A percentile compares a stretch with the other conserved stretches of the same genome.
Evolutionary conservation across 371 early-diverging fungal species (phyloP).

Genomic region (Circinella minor): DNA sequence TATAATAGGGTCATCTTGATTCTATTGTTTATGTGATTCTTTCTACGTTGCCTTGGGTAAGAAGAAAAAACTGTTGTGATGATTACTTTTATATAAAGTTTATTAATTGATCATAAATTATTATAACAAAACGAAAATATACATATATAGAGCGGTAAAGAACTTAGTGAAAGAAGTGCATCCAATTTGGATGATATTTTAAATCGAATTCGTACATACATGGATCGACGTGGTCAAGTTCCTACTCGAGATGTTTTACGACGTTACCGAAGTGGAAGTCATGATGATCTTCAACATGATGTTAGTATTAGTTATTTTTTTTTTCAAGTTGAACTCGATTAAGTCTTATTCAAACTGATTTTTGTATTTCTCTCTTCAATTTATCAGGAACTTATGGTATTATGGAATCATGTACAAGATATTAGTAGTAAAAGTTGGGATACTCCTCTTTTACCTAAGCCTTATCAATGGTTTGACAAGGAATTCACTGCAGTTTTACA

Average conservation of each 20-base stretch:
- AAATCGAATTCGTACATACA: conserved; percentile 64
- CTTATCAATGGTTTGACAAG: conserved; percentile 60
- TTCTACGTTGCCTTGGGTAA: conserved; percentile 80
- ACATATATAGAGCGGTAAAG: conserved; percentile 47
- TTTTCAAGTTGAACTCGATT: neutral
- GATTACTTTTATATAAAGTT: too few species aligned
- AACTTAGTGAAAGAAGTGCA: conserved; percentile 58
- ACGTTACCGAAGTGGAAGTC: conserved; percentile 54
- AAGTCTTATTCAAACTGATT: neutral
- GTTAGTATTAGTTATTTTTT: conserved; percentile 38
- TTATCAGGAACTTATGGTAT: conserved; percentile 61
- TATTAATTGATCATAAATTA: neutral
- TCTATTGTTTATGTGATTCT: conserved; percentile 75
- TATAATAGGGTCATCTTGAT: conserved; percentile 65
- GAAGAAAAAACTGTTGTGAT: conserved; percentile 1
- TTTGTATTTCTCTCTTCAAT: neutral
- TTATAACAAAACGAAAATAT: neutral
- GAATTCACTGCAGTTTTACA: conserved; percentile 58
- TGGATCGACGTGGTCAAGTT: conserved; percentile 55
- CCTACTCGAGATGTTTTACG: conserved; percentile 55
- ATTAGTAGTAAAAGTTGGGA: conserved; percentile 68
- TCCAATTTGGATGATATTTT: conserved; percentile 66
- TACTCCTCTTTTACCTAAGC: conserved; percentile 61
- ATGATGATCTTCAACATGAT: conserved; percentile 57
- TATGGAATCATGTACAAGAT: conserved; percentile 72